These are phyloP conservation scores for Naumovozyma baii DNA, from an alignment of 805 yeast genomes.

Conservation along the genomic window DNA sequence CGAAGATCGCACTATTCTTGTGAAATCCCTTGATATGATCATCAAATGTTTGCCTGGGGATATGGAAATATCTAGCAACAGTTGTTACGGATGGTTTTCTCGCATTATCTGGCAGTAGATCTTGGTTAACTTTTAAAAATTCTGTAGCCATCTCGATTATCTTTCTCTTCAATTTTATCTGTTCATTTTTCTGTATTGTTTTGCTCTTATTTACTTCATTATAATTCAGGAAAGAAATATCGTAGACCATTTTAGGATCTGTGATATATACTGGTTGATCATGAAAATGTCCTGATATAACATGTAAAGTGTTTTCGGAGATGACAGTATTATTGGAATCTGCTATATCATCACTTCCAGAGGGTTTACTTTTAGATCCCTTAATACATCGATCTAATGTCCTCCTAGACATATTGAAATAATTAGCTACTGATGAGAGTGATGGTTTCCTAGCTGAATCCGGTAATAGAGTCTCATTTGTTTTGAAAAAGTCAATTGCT, in stretches of 20 bases:
- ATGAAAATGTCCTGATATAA: constrained; percentile 5
- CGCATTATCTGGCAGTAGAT: background rate
- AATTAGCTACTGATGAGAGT: constrained; percentile 5
- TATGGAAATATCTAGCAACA: constrained; percentile 6
- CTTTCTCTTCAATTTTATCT: constrained; percentile 2
- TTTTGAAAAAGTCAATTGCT: constrained; percentile 4
- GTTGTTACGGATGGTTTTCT: constrained; percentile 3
- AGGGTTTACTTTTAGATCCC: no score
- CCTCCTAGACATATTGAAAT: constrained; percentile 8
- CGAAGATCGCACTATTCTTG: constrained; percentile 6
- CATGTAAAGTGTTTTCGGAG: background rate
- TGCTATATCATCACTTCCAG: no score
- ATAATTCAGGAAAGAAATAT: constrained; percentile 3
- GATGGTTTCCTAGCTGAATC: constrained; percentile 1
- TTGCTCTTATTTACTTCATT: constrained; percentile 2
- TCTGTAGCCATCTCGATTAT: constrained; percentile 7
- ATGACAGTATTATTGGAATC: no score
- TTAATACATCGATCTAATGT: constrained; percentile 7
- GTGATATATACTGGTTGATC: constrained; percentile 3
- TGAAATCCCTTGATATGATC: constrained; percentile 9
- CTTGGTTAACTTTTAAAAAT: constrained; percentile 3
- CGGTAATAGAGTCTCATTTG: background rate
- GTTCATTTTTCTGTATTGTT: constrained; percentile 1
- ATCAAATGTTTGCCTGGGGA: constrained; percentile 8
- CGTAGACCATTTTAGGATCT: constrained; percentile 4